Base-by-base conservation (phyloP, 2,329 filamentous ascomycete genomes). In the Colletotrichum trifolii region DNA sequence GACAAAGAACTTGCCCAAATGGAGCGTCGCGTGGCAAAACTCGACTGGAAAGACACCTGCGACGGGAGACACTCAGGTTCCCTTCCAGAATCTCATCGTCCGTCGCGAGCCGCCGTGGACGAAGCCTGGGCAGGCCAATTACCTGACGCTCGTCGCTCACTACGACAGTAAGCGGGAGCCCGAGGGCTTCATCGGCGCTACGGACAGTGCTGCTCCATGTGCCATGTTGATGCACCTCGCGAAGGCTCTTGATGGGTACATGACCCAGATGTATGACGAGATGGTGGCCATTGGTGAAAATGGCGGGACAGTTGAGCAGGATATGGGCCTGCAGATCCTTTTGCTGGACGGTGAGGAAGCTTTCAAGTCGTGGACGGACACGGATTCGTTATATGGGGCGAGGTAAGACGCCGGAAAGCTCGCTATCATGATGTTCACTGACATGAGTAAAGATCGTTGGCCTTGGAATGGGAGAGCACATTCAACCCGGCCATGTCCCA, bases 341-440 rank as follows among this genome's bases (percentile, higher is more conserved):
- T 82, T 97, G 61, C 77, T 96, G 11, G 93, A 96, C 72, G 93
- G 93, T 0, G 92, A 95, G 77, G 92, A 96, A 74, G 92, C 93
- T 1, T 96, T 95, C 74, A 75, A 85, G 15, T 74, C 74, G 1
- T 96, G 93, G 93, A 89, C 89, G 1, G 85, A 85, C 39, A 85
- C 82, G 0, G 93, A 96, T 76, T 92, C 89, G 6, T 77, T 95
- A 6, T 96, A 96, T 71, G 93, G 93, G 0, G 85, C 92, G 9
- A 85, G 91, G 86, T 88, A 77, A 66, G 80, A 60, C 42, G 9
- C 56, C 36, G 12, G 47, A 8, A 43, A 62, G 56, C 40, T 5
- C 11, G 13, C 6, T 11, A 25, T 3, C 25, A 12, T 3, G 7
- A 34, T 8, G 40, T 1, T 3, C 15, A 2, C 4, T 57, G 46